Conservation (phyloP, 2,329 filamentous ascomycete genomes). For the Sclerotinia spermophila region DNA sequence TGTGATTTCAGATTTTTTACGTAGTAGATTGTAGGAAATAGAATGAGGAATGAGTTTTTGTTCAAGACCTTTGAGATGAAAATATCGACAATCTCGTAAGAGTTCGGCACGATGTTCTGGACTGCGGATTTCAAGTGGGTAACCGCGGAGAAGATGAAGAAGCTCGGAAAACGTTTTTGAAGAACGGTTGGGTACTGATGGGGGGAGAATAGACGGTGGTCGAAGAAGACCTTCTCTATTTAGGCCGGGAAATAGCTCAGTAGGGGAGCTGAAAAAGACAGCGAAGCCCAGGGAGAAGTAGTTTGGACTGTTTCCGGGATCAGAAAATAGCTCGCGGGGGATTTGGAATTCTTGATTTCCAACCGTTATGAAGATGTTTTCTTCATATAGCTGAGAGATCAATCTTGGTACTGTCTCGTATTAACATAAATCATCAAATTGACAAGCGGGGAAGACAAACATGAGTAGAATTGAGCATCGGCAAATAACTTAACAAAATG, state of each 20-base stretch:
- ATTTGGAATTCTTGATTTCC: constrained; percentile 86
- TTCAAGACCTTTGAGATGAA: constrained; percentile 87
- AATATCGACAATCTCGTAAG: constrained; percentile 84
- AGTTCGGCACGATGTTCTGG: constrained; percentile 74
- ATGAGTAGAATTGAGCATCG: constrained; percentile 90
- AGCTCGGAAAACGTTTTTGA: constrained; percentile 83
- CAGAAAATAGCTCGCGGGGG: constrained; percentile 79
- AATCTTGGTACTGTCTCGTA: constrained; percentile 68
- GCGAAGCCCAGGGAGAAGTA: constrained; percentile 92
- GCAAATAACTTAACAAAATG: constrained; percentile 93
- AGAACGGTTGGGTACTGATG: constrained; percentile 73
- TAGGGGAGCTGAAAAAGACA: constrained; percentile 77
- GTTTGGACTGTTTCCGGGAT: constrained; percentile 87
- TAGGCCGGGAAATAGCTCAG: constrained; percentile 81
- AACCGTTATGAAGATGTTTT: constrained; percentile 88
- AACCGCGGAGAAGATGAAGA: constrained; percentile 76
- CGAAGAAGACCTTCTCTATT: constrained; percentile 74
- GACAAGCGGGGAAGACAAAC: constrained; percentile 46
- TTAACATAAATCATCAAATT: constrained; percentile 19
- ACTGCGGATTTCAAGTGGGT: constrained; percentile 71
- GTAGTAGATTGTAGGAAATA: constrained; percentile 69
- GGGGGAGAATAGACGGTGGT: constrained; percentile 81
- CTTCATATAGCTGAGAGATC: constrained; percentile 86
- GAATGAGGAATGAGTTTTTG: constrained; percentile 77
- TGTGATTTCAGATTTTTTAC: constrained; percentile 68